phyloP scores from a whole-genome alignment of 2,329 filamentous ascomycete species.

The Neonectria sp. region DNA sequence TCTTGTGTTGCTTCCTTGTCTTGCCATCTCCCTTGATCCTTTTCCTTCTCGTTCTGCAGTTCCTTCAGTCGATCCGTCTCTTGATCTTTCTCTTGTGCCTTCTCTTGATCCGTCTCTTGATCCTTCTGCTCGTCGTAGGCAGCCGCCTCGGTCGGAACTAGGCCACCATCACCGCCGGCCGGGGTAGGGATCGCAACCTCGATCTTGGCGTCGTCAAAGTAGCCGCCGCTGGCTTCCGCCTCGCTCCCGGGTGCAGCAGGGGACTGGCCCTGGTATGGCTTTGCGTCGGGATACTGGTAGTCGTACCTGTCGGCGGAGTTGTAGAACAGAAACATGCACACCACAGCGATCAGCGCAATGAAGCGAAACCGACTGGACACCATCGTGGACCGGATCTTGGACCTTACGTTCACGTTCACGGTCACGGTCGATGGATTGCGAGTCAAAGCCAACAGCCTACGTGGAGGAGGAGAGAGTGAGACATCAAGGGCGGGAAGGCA shows the following conservation, averaged over 20 bases:
- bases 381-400: neutral
- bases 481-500: neutral
- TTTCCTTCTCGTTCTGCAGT: neutral
- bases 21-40: neutral
- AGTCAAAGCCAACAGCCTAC: neutral
- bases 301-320: neutral
- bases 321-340: constrained; percentile 5
- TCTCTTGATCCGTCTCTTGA: neutral
- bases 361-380: constrained; percentile 6
- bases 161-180: neutral
- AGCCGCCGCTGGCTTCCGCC: neutral
- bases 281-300: neutral
- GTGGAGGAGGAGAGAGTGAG: neutral
- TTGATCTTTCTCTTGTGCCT: neutral
- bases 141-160: neutral
- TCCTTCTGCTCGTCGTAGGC: neutral
- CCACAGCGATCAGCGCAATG: neutral
- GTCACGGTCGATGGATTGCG: neutral
- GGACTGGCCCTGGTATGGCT: neutral
- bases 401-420: neutral
- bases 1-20: neutral
- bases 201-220: neutral
- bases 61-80: no score
- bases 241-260: neutral
- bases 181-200: neutral